Percentiles rank a stretch among this genome's conserved stretches.
These are phyloP conservation scores for Ilyonectria destructans DNA, from an alignment of 2,329 filamentous ascomycete species.

Conservation along the genomic window DNA sequence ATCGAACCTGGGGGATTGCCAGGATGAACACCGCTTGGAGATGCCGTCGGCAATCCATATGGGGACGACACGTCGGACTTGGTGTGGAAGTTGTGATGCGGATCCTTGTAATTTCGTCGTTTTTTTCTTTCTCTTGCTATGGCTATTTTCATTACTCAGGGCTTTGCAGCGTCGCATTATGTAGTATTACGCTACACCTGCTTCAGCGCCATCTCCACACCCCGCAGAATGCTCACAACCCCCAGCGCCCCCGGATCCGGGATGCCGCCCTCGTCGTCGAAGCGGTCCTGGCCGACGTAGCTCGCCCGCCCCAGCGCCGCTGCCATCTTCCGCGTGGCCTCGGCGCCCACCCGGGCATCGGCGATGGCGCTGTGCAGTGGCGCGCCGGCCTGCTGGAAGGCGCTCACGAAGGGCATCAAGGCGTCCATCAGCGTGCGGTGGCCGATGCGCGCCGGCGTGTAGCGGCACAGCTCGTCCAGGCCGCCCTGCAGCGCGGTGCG, in stretches of 20 bases:
- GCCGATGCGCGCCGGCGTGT: conserved; percentile 81
- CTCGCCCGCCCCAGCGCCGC: conserved; percentile 81
- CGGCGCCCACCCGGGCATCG: conserved; percentile 61
- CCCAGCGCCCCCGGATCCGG: conserved; percentile 78
- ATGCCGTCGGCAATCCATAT: conserved; percentile 33
- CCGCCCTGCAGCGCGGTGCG: conserved; percentile 37
- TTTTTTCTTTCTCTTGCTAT: background rate
- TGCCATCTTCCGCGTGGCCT: conserved; percentile 81
- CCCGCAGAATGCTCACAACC: conserved; percentile 45
- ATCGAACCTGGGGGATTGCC: background rate
- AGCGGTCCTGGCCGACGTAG: conserved; percentile 82
- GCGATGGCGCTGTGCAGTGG: conserved; percentile 61
- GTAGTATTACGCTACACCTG: background rate
- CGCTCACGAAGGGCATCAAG: conserved; percentile 78
- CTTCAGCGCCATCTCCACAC: conserved; percentile 30
- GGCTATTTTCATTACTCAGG: background rate
- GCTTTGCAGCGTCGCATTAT: background rate
- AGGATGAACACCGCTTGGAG: conserved; percentile 28
- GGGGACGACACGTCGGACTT: conserved; percentile 8
- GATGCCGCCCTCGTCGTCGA: conserved; percentile 59
- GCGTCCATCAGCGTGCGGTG: conserved; percentile 84
- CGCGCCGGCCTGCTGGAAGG: conserved; percentile 65
- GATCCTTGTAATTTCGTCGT: conserved; percentile 14
- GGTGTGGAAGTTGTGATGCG: background rate
- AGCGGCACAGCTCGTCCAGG: conserved; percentile 55